phyloP scores from a whole-genome alignment of 2,329 filamentous ascomycete species.

The Pseudogymnoascus sp. region DNA sequence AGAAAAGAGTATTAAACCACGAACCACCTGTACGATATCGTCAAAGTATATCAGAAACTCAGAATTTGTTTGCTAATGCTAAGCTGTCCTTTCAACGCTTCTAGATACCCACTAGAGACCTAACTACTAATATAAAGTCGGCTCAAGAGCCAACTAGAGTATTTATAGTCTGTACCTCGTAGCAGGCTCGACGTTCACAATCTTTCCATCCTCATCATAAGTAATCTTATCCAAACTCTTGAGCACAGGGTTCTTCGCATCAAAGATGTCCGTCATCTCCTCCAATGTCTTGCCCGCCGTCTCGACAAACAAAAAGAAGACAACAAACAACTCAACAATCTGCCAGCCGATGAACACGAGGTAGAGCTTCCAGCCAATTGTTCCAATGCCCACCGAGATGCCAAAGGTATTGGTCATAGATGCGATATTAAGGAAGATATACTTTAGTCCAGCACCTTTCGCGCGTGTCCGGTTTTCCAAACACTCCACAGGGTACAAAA shows the following conservation, averaged over 20 bases:
- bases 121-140: too few relatives aligned
- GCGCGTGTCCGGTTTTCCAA: too few relatives aligned
- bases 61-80: too few relatives aligned
- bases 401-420: constrained; percentile 25
- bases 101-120: too few relatives aligned
- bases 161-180: background rate
- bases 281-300: constrained; percentile 5
- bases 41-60: too few relatives aligned
- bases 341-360: constrained; percentile 12
- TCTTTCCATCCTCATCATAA: background rate
- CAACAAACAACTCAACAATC: constrained; percentile 15
- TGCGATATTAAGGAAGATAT: too few relatives aligned
- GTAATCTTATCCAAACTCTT: background rate
- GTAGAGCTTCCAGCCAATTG: constrained; percentile 30
- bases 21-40: too few relatives aligned
- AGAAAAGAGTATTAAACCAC: too few relatives aligned
- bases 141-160: too few relatives aligned
- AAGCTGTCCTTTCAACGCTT: too few relatives aligned
- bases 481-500: too few relatives aligned
- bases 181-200: background rate
- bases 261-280: constrained; percentile 11
- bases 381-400: constrained; percentile 31
- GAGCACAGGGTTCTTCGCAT: constrained; percentile 4
- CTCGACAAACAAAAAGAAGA: constrained; percentile 11
- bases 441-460: too few relatives aligned